Evolutionary conservation across 2,329 filamentous ascomycete species (phyloP).

Genomic region (Orbilia quercus): DNA sequence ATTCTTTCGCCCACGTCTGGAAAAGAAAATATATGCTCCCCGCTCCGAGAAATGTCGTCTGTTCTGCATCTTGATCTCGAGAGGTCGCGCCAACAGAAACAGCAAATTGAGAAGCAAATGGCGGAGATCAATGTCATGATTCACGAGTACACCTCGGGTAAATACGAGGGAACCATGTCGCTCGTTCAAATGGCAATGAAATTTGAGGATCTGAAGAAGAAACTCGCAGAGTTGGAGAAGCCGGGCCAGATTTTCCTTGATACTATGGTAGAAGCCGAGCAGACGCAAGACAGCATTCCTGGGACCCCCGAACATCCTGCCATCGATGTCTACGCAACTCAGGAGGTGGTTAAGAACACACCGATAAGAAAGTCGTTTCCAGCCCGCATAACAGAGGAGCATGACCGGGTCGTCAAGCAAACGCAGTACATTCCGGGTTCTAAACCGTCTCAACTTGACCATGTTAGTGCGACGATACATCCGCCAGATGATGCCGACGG

Average conservation of each 20-base stretch:
- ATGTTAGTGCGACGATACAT: constrained; percentile 26
- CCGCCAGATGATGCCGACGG: constrained; percentile 2
- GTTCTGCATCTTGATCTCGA: constrained; percentile 1
- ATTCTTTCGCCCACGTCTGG: constrained; percentile 29
- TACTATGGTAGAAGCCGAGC: constrained; percentile 20
- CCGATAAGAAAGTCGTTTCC: constrained; percentile 31
- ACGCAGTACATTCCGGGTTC: constrained; percentile 41
- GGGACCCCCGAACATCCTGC: constrained; percentile 36
- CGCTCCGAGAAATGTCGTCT: constrained; percentile 17
- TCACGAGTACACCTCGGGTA: constrained; percentile 34
- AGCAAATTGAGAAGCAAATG: constrained; percentile 40
- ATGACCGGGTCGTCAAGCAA: constrained; percentile 45
- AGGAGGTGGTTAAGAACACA: constrained; percentile 38
- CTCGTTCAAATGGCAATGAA: constrained; percentile 52
- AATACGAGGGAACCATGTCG: constrained; percentile 36
- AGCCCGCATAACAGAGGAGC: constrained; percentile 31
- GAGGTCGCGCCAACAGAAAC: constrained; percentile 10
- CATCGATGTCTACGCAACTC: constrained; percentile 48
- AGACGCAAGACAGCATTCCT: constrained; percentile 20
- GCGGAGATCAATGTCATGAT: constrained; percentile 35
- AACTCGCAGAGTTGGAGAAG: constrained; percentile 20
- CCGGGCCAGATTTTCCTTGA: not conserved
- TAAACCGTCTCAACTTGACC: constrained; percentile 24
- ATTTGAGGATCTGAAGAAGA: constrained; percentile 41
- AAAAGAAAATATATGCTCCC: constrained; percentile 41